Percentiles rank a stretch among this genome's conserved stretches.
These are phyloP conservation scores for Microstegium vimineum DNA, from an alignment of 176 grass and related monocot species.

Conservation along the genomic window DNA sequence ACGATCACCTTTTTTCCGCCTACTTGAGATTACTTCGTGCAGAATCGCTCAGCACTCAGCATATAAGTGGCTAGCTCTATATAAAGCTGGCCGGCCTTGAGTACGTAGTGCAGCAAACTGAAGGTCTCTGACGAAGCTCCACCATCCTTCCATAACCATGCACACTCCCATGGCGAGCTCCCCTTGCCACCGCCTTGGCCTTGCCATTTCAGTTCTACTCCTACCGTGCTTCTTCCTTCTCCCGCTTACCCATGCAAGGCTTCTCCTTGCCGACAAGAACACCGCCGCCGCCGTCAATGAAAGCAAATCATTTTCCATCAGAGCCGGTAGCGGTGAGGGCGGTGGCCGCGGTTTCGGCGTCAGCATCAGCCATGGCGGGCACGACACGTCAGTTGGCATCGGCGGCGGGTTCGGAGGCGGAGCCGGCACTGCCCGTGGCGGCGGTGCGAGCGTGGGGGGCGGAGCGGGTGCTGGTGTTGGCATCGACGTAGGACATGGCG, in stretches of 20 bases:
- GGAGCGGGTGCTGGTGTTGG: slow-evolving; percentile 31
- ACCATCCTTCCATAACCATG: neutral
- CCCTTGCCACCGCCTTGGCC: neutral
- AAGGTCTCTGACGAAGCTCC: too few relatives aligned
- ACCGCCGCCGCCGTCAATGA: neutral
- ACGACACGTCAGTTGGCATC: slow-evolving; percentile 23
- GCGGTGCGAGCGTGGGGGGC: slow-evolving; percentile 30
- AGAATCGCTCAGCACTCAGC: neutral
- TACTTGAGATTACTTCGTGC: neutral
- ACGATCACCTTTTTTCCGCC: slow-evolving; percentile 3
- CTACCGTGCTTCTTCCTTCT: slow-evolving; percentile 8
- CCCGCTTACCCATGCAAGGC: slow-evolving; percentile 20
- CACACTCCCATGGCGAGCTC: slow-evolving; percentile 18
- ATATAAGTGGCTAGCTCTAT: neutral
- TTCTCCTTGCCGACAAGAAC: slow-evolving; percentile 4
- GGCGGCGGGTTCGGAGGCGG: slow-evolving; percentile 47
- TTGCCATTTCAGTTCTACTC: neutral
- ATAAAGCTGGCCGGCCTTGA: neutral
- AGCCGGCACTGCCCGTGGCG: slow-evolving; percentile 13
- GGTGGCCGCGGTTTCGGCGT: slow-evolving; percentile 38
- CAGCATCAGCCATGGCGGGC: slow-evolving; percentile 31
- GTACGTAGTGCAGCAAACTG: neutral
- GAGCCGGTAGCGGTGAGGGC: neutral
- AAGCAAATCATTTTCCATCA: slow-evolving; percentile 33
- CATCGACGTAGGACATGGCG: slow-evolving; percentile 30